Evolutionary conservation across 176 grass and related monocot genomes (phyloP).

Genomic region (Eleusine indica): DNA sequence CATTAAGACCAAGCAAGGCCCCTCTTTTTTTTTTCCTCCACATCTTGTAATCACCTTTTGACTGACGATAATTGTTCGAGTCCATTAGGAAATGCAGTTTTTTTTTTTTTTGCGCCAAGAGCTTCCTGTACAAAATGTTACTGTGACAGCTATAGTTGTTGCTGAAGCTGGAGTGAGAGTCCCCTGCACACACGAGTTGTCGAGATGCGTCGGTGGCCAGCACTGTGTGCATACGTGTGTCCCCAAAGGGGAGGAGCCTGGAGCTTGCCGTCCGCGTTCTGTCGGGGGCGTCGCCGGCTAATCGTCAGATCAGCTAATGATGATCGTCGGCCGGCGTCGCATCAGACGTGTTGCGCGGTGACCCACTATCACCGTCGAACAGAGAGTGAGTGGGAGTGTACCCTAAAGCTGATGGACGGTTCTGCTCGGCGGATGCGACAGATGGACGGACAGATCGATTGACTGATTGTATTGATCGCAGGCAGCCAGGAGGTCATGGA

Average conservation of each 20-base stretch:
- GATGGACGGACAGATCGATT: conserved; percentile 25
- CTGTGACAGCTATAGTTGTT: too few relatives aligned
- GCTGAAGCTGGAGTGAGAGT: too few relatives aligned
- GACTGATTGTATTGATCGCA: neutral
- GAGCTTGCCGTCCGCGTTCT: neutral
- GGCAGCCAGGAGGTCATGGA: neutral
- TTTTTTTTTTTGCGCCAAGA: neutral
- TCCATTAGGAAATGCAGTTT: neutral
- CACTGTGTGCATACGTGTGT: neutral
- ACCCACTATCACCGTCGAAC: conserved; percentile 25
- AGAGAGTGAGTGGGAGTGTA: neutral
- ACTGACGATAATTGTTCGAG: neutral
- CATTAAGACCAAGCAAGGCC: neutral
- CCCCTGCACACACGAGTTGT: neutral
- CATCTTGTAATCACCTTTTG: conserved; percentile 8
- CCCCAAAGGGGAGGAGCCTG: neutral
- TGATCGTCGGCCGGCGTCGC: conserved; percentile 41
- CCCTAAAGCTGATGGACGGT: conserved; percentile 29
- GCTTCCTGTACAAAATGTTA: too few relatives aligned
- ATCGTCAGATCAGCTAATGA: conserved; percentile 34
- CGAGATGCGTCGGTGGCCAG: conserved; percentile 21
- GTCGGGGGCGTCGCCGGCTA: neutral
- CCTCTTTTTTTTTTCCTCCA: neutral
- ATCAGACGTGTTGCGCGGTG: conserved; percentile 1
- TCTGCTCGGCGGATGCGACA: conserved; percentile 1